Conservation (phyloP, 257 asterid genomes). For the Apocynum venetum region DNA sequence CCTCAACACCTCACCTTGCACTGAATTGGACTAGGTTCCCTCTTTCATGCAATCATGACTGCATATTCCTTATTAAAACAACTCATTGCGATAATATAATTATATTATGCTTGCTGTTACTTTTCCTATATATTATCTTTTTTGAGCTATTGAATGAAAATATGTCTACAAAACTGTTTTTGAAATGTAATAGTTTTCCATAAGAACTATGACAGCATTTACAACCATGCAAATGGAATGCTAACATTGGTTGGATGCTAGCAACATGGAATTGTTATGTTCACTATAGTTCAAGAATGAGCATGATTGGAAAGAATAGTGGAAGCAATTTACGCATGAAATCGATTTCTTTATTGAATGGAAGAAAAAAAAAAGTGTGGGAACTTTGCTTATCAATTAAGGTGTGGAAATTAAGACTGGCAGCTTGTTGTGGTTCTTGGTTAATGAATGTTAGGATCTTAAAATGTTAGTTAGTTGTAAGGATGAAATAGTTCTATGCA, state of each 20-base stretch:
- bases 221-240: not conserved
- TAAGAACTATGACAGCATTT: too few relatives aligned
- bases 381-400: not conserved
- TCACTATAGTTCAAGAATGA: not conserved
- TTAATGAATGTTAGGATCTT: not conserved
- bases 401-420: not conserved
- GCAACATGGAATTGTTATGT: not conserved
- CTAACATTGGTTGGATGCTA: not conserved
- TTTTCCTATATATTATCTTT: too few relatives aligned
- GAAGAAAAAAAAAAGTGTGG: not conserved
- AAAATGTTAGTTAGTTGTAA: not conserved
- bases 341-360: too few relatives aligned
- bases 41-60: not conserved
- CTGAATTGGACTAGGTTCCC: not conserved
- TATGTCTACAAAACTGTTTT: too few relatives aligned
- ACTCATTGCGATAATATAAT: too few relatives aligned
- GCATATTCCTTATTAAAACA: too few relatives aligned
- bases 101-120: too few relatives aligned
- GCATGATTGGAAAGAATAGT: not conserved
- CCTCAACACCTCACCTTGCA: not conserved
- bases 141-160: too few relatives aligned
- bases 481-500: not conserved
- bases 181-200: not conserved
- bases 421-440: not conserved
- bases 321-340: not conserved